Percentiles rank a stretch among this genome's conserved stretches.
phyloP scores from a whole-genome alignment of 208 protist species.

The Tritrichomonas musculus region DNA sequence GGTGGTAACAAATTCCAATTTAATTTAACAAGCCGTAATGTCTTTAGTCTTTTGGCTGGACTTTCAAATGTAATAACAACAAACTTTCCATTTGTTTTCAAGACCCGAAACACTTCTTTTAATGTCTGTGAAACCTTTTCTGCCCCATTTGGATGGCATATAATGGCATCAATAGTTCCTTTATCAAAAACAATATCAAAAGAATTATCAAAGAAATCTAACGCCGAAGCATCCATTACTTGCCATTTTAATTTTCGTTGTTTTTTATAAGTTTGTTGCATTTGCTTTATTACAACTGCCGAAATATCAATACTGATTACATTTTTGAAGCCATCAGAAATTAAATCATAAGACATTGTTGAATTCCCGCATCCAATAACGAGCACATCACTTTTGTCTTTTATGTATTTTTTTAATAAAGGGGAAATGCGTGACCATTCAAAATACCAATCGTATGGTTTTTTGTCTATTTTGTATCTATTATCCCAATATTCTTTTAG shows the following conservation, averaged over 20 bases:
- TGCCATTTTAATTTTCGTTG: neutral
- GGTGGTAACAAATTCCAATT: too few relatives aligned
- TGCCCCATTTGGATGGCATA: neutral
- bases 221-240: neutral
- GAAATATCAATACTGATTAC: neutral
- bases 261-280: neutral
- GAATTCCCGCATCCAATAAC: constrained; percentile 16
- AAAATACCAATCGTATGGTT: constrained; percentile 12
- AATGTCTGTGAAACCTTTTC: neutral
- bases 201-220: neutral
- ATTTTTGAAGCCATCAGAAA: neutral
- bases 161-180: neutral
- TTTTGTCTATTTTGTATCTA: neutral
- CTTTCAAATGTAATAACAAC: neutral
- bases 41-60: neutral
- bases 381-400: neutral
- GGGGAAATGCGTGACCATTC: neutral
- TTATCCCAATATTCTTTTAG: neutral
- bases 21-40: too few relatives aligned
- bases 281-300: constrained; percentile 5
- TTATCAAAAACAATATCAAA: constrained; percentile 23
- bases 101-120: neutral
- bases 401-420: neutral
- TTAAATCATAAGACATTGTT: neutral
- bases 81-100: neutral